Base-by-base conservation (phyloP, 2,329 filamentous ascomycete genomes). In the Setomelanomma holmii region DNA sequence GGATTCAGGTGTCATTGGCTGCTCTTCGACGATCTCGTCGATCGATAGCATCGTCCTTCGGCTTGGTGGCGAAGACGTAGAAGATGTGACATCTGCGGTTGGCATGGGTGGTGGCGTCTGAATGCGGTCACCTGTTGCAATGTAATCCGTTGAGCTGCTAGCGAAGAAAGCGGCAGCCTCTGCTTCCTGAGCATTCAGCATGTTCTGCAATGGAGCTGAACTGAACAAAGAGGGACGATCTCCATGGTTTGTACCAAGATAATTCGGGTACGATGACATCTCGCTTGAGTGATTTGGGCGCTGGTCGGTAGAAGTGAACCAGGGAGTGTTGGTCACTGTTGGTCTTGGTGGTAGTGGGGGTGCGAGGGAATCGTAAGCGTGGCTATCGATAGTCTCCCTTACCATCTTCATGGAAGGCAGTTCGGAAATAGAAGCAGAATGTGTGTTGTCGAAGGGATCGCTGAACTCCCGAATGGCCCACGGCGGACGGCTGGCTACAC, bases 21-120 rank as follows among this genome's bases (percentile, higher is more conserved):
- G 64, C 24, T 68, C 58, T 19, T 72, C 71, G 4, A 72, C 66
- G 35, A 72, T 72, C 42, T 73, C 68, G 1, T 62, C 56, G 35
- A 72, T 73, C 3, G 71, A 67, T 7, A 73, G 58, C 45, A 63
- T 64, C 3, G 66, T 67, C n/a, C 63, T 57, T 11, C 58, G 62
- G 11, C 47, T 51, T 27, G 62, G 61, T 14, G 58, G 67, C 19
- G 57, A 43, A 1, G 56, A 45, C 4, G 58, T 45, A 11, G 53
- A 49, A 5, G 33, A 40, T 14, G 36, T 42, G 1, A 38, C 40
- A 19, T 67, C 57, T 14, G 49, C 45, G 7, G 46, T 40, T 1
- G 50, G 45, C 24, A 60, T 55, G 11, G 52, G 49, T 33, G 64
- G 61, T 24, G 65, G 60, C 12, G 65, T 64, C 36, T 63, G 63